phyloP scores from a whole-genome alignment of 495 filamentous ascomycete species.

The Cercophora samala region DNA sequence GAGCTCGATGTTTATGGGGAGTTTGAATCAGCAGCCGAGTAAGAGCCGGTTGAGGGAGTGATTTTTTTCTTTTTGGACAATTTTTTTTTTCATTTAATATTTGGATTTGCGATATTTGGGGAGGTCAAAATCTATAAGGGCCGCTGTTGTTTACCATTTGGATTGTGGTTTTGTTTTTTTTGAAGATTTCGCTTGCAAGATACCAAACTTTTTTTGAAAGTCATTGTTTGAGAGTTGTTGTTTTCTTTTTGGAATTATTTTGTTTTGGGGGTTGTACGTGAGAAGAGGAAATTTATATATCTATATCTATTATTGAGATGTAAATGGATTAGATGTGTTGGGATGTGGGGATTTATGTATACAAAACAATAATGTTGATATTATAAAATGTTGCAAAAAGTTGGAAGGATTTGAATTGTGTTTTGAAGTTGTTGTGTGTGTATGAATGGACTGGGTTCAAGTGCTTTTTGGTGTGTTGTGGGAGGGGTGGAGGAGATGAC shows the following conservation, averaged over 20 bases:
- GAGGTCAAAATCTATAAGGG: background rate
- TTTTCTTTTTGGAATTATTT: background rate
- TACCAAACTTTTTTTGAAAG: background rate
- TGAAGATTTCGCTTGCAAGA: background rate
- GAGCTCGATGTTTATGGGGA: conserved; percentile 48
- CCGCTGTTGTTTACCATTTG: background rate
- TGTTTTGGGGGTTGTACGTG: background rate
- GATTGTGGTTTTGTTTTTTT: background rate
- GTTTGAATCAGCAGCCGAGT: conserved; percentile 42
- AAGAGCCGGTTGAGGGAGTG: conserved; percentile 45
- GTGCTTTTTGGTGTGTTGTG: too few species aligned
- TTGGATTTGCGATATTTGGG: conserved; percentile 14
- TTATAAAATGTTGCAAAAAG: too few species aligned
- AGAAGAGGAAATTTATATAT: too few species aligned
- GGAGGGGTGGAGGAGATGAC: too few species aligned
- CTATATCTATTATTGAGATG: too few species aligned
- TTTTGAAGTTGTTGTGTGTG: too few species aligned
- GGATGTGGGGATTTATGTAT: too few species aligned
- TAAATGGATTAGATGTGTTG: too few species aligned
- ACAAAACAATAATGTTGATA: too few species aligned
- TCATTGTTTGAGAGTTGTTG: background rate
- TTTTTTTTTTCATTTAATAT: conserved; percentile 10
- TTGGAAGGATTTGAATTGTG: too few species aligned
- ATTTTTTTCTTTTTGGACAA: background rate
- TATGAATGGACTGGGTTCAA: too few species aligned